Conservation (phyloP, 2,329 filamentous ascomycete species). For the Neocatenulostroma microsporum region DNA sequence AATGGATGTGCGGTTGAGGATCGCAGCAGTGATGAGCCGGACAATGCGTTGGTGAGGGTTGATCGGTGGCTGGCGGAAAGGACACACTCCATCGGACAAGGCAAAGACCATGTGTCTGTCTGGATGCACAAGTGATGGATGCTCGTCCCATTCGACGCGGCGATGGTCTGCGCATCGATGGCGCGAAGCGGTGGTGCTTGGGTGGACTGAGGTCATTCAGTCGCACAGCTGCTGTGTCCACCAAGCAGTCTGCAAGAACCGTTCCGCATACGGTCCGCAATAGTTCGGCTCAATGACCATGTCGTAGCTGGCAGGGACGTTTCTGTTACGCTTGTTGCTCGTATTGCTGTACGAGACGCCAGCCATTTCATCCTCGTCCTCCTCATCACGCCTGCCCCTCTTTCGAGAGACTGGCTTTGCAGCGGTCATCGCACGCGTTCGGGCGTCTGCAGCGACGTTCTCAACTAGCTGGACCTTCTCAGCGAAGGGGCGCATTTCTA, state of each 20-base stretch:
- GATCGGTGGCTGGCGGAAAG: conserved; percentile 50
- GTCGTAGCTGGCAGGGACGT: conserved; percentile 3
- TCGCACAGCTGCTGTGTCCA: conserved; percentile 15
- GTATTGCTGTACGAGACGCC: neutral
- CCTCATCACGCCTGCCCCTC: conserved; percentile 9
- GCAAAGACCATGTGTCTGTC: conserved; percentile 43
- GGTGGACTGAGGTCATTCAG: conserved; percentile 2
- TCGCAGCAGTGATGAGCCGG: conserved; percentile 35
- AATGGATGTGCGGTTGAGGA: conserved; percentile 41
- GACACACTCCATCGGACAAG: conserved; percentile 50
- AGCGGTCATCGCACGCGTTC: conserved; percentile 1
- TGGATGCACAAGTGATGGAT: conserved; percentile 37
- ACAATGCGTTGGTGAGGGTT: conserved; percentile 37
- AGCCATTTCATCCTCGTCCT: conserved; percentile 7
- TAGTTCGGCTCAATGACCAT: conserved; percentile 8
- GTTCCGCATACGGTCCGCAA: conserved; percentile 10
- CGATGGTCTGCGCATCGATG: neutral
- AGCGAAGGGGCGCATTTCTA: conserved; percentile 7
- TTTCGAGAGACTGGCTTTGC: conserved; percentile 2
- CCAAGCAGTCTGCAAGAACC: conserved; percentile 9
- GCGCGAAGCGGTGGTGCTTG: neutral
- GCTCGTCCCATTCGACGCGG: no score
- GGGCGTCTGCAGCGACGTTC: conserved; percentile 3
- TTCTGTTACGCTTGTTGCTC: conserved; percentile 7
- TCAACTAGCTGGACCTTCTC: conserved; percentile 13